Percentiles rank a stretch among this genome's conserved stretches.
These are phyloP conservation scores for Pseudogymnoascus sp. DNA, from an alignment of 2,329 filamentous ascomycete species.

Conservation along the genomic window DNA sequence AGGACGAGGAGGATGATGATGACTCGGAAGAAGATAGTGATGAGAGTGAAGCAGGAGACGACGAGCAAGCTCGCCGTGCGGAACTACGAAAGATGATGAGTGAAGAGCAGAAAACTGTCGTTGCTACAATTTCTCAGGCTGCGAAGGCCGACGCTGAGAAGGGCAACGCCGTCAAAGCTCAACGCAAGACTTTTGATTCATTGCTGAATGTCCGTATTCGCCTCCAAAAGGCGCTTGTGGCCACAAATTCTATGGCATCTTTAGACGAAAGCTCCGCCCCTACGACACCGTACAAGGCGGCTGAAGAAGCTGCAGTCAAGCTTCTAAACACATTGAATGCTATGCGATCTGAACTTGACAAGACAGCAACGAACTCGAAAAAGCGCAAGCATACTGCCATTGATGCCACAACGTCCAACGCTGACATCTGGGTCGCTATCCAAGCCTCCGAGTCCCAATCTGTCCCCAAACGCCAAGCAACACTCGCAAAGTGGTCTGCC, in stretches of 20 bases:
- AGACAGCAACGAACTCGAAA: constrained; percentile 39
- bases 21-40: constrained; percentile 22
- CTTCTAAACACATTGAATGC: constrained; percentile 74
- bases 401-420: constrained; percentile 47
- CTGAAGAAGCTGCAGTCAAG: constrained; percentile 76
- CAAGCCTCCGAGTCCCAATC: constrained; percentile 53
- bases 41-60: constrained; percentile 24
- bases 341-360: constrained; percentile 53
- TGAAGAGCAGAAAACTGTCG: constrained; percentile 57
- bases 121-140: constrained; percentile 51
- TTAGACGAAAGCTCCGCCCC: constrained; percentile 34
- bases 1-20: constrained; percentile 24
- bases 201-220: constrained; percentile 86
- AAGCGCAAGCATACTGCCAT: constrained; percentile 52
- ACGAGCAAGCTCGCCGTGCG: constrained; percentile 35
- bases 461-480: constrained; percentile 54
- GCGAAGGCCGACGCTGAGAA: constrained; percentile 74
- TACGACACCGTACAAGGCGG: constrained; percentile 56
- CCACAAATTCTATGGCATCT: constrained; percentile 63
- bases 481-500: constrained; percentile 83
- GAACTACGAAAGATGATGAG: constrained; percentile 61
- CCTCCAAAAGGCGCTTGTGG: constrained; percentile 81
- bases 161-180: constrained; percentile 75
- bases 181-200: constrained; percentile 78
- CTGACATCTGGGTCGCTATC: constrained; percentile 67